phyloP scores from a whole-genome alignment of 1,139 yeast species.

The Zygosaccharomyces pseudobailii region DNA sequence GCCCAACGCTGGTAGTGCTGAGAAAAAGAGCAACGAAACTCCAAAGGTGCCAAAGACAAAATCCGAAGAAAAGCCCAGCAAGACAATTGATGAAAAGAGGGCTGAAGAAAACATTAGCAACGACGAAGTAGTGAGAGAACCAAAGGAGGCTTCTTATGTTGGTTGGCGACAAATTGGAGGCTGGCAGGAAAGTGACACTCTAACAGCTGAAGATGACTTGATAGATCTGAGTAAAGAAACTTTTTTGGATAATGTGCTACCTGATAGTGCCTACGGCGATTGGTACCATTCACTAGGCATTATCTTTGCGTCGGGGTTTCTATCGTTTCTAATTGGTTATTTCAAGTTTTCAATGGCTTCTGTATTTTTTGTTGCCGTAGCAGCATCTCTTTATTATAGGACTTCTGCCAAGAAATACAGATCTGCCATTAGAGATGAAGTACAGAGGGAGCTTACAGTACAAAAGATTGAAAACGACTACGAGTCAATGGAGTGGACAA shows the following conservation, averaged over 20 bases:
- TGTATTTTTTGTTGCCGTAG: constrained; percentile 62
- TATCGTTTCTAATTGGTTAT: constrained; percentile 78
- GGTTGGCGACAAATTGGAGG: constrained; percentile 97
- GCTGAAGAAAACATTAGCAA: constrained; percentile 36
- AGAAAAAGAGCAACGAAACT: constrained; percentile 16
- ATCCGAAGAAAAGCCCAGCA: constrained; percentile 12
- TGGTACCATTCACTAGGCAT: constrained; percentile 89
- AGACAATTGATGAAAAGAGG: constrained; percentile 30
- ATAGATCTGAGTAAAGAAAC: constrained; percentile 66
- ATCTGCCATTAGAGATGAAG: constrained; percentile 63
- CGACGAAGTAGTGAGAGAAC: constrained; percentile 36
- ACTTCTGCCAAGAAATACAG: constrained; percentile 80
- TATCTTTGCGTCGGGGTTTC: constrained; percentile 56
- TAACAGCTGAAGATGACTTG: constrained; percentile 66
- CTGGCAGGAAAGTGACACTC: constrained; percentile 64
- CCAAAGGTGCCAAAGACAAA: constrained; percentile 14
- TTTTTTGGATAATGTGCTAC: constrained; percentile 63
- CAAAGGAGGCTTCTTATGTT: constrained; percentile 61
- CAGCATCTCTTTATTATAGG: constrained; percentile 66
- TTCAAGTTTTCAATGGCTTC: constrained; percentile 76
- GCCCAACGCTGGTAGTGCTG: constrained; percentile 14
- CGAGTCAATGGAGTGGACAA: constrained; percentile 94
- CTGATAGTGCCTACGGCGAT: constrained; percentile 76
- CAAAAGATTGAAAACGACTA: constrained; percentile 78
- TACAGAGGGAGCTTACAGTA: constrained; percentile 81